Evolutionary conservation across 331 rosid species (phyloP).

Genomic region (Malus hybrid): DNA sequence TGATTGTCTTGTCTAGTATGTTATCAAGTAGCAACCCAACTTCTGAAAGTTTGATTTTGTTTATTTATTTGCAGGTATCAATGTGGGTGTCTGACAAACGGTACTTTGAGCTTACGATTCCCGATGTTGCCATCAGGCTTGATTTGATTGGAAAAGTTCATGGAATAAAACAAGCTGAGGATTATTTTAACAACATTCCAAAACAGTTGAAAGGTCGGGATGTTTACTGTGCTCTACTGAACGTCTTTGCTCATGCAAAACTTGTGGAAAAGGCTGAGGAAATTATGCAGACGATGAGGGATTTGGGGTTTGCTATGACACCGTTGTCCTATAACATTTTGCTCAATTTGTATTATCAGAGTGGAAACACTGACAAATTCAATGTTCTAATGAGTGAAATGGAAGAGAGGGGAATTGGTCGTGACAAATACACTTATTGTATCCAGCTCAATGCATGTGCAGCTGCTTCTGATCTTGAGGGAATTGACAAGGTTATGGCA

Average conservation of each 20-base stretch:
- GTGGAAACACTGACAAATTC: slow-evolving; percentile 13
- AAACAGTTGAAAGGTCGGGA: neutral
- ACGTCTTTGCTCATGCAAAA: slow-evolving; percentile 12
- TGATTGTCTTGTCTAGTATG: neutral
- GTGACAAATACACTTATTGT: slow-evolving; percentile 5
- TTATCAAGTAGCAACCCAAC: neutral
- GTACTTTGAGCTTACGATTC: neutral
- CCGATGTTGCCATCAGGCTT: slow-evolving; percentile 14
- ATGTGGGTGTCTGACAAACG: slow-evolving; percentile 26
- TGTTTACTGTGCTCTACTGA: slow-evolving; percentile 21
- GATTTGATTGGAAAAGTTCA: slow-evolving; percentile 30
- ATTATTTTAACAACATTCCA: slow-evolving; percentile 19
- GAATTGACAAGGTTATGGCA: slow-evolving; percentile 10
- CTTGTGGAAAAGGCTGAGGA: slow-evolving; percentile 25
- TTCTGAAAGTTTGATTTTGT: neutral
- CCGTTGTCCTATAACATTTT: neutral
- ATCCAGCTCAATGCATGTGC: slow-evolving; percentile 14
- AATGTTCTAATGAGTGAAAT: slow-evolving; percentile 19
- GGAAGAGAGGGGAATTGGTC: slow-evolving; percentile 16
- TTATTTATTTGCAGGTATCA: slow-evolving; percentile 7
- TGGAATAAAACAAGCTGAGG: slow-evolving; percentile 21
- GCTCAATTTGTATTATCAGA: slow-evolving; percentile 20
- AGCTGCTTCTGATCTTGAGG: slow-evolving; percentile 13
- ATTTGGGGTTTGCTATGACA: slow-evolving; percentile 4
- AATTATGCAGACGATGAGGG: slow-evolving; percentile 23